Evolutionary conservation across 371 early-diverging fungal species (phyloP).

Genomic region (Mortierella polycephala): DNA sequence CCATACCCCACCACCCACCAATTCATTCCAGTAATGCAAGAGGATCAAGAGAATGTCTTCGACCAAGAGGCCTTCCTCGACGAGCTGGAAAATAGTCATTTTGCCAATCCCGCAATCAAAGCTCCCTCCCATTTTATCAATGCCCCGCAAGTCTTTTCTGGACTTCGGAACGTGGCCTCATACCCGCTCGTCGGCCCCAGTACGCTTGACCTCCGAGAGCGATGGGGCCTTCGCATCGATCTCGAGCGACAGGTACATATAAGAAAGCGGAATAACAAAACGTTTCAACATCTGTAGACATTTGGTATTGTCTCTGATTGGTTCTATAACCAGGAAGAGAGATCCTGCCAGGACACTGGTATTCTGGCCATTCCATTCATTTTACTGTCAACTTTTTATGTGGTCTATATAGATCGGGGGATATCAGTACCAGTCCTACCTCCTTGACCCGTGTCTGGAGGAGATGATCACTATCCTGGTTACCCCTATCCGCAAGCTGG

Average conservation of each 20-base stretch:
- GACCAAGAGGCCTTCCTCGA: conserved; percentile 37
- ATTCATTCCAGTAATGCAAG: conserved; percentile 7
- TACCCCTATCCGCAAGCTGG: conserved; percentile 62
- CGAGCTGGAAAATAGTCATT: conserved; percentile 3
- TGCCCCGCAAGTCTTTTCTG: conserved; percentile 22
- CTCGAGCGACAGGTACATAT: conserved; percentile 7
- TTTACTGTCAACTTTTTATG: not conserved
- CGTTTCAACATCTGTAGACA: too few relatives aligned
- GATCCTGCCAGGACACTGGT: too few relatives aligned
- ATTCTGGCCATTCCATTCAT: not conserved
- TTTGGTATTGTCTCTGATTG: too few relatives aligned
- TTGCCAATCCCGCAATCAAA: conserved; percentile 12
- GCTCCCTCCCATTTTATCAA: conserved; percentile 40
- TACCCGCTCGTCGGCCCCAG: conserved; percentile 27
- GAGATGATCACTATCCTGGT: conserved; percentile 75
- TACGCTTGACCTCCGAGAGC: conserved; percentile 24
- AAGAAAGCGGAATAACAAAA: not conserved
- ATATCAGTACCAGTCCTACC: conserved; percentile 90
- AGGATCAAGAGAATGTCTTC: conserved; percentile 15
- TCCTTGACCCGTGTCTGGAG: conserved; percentile 90
- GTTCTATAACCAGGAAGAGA: too few relatives aligned
- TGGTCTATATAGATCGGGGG: conserved; percentile 62
- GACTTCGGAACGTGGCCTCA: conserved; percentile 19
- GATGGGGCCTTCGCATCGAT: conserved; percentile 18
- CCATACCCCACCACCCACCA: not conserved